These are phyloP conservation scores for Gastrodia elata DNA, from an alignment of 106 monocot genomes.

Conservation along the genomic window DNA sequence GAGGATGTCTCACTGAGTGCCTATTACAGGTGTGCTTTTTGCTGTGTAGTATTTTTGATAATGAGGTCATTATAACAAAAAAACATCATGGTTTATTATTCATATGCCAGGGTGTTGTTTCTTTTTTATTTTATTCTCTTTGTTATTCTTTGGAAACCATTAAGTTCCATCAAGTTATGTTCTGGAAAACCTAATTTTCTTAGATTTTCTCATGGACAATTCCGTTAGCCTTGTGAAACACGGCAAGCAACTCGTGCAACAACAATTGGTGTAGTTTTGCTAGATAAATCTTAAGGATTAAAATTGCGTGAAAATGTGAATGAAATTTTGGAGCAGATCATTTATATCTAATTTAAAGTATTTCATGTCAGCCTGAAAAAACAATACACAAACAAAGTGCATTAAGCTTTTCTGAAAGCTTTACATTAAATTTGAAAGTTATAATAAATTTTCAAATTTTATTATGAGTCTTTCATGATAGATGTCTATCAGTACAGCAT, in stretches of 20 bases:
- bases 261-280: background rate
- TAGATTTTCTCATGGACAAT: background rate
- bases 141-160: background rate
- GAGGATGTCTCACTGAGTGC: constrained; percentile 58
- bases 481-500: background rate
- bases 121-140: background rate
- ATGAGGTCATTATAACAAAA: background rate
- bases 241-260: no score
- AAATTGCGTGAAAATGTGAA: background rate
- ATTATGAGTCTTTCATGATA: background rate
- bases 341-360: constrained; percentile 1
- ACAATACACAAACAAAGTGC: background rate
- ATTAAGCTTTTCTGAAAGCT: background rate
- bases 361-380: background rate
- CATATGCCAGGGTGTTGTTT: background rate
- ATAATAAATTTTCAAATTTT: background rate
- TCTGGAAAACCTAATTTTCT: background rate
- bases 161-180: background rate
- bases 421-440: background rate
- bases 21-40: constrained; percentile 66
- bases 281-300: background rate
- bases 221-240: background rate
- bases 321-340: background rate
- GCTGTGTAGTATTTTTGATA: background rate
- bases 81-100: background rate